Evolutionary conservation across 2,329 filamentous ascomycete genomes (phyloP).

Genomic region (Phaeosphaeria sp.): DNA sequence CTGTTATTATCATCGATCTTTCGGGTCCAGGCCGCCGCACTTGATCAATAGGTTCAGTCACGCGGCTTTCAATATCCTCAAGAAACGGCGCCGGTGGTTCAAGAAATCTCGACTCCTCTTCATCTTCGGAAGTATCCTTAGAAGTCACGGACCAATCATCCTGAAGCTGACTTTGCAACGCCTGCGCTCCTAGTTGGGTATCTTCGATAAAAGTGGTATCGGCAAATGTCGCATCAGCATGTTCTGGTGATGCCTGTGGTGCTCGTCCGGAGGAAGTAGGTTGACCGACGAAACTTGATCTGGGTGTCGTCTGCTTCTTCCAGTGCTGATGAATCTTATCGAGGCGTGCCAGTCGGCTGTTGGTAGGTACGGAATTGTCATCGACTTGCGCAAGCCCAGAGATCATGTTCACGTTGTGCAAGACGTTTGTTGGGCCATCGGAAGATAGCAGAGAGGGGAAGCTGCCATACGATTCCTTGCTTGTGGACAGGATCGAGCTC

Average conservation of each 20-base stretch:
- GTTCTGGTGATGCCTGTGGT: neutral
- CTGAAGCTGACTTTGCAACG: constrained; percentile 51
- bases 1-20: neutral
- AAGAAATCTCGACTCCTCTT: neutral
- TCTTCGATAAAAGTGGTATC: constrained; percentile 49
- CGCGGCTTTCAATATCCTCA: no score
- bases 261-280: neutral
- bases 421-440: constrained; percentile 3
- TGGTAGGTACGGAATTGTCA: constrained; percentile 14
- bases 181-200: constrained; percentile 51
- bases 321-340: constrained; percentile 35
- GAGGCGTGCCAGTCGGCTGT: constrained; percentile 33
- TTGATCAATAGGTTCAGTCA: neutral
- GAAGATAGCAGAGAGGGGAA: constrained; percentile 37
- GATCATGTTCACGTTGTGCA: neutral
- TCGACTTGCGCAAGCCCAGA: neutral
- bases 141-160: constrained; percentile 29
- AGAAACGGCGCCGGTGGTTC: neutral
- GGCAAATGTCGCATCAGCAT: constrained; percentile 5
- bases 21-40: neutral
- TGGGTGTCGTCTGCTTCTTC: constrained; percentile 22
- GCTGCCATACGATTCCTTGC: constrained; percentile 43
- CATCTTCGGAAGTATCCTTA: constrained; percentile 18
- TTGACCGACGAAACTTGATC: constrained; percentile 6
- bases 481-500: constrained; percentile 17